These are phyloP conservation scores for Ogataea polymorpha DNA, from an alignment of 805 yeast genomes.

Conservation along the genomic window DNA sequence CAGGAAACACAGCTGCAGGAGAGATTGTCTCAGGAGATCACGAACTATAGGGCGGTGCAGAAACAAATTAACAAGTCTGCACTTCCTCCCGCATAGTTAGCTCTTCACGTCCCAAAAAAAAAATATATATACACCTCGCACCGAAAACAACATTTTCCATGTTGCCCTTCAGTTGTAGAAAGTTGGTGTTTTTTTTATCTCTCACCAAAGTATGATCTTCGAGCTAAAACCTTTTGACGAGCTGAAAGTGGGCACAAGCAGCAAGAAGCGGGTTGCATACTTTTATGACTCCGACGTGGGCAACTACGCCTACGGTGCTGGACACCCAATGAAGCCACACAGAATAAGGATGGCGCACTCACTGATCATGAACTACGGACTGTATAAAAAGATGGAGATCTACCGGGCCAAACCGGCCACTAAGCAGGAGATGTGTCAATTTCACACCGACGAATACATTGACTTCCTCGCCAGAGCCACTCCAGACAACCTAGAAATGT, in stretches of 20 bases:
- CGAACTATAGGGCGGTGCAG: conserved; percentile 23
- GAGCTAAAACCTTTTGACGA: conserved; percentile 63
- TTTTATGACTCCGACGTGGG: conserved; percentile 93
- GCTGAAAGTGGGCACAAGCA: conserved; percentile 51
- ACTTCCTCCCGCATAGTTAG: conserved; percentile 1
- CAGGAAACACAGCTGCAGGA: conserved; percentile 44
- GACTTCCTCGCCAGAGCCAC: conserved; percentile 88
- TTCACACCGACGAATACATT: conserved; percentile 96
- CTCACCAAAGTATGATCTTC: conserved; percentile 36
- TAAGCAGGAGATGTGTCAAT: conserved; percentile 96
- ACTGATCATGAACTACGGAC: conserved; percentile 92
- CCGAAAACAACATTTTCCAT: neutral
- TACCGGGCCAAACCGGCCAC: conserved; percentile 98
- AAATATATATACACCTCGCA: conserved; percentile 1
- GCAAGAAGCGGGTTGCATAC: conserved; percentile 64
- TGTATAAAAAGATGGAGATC: conserved; percentile 95
- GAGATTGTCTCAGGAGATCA: conserved; percentile 41
- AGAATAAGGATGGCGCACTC: conserved; percentile 98
- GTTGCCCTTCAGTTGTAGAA: conserved; percentile 7
- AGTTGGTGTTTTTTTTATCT: conserved; percentile 1
- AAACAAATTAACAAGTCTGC: conserved; percentile 23
- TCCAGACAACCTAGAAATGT: conserved; percentile 86
- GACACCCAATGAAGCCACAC: conserved; percentile 99
- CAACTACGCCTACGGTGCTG: conserved; percentile 96
- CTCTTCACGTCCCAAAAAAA: neutral